Conservation (phyloP, 2,329 filamentous ascomycete genomes). For the Rutstroemia sp. region DNA sequence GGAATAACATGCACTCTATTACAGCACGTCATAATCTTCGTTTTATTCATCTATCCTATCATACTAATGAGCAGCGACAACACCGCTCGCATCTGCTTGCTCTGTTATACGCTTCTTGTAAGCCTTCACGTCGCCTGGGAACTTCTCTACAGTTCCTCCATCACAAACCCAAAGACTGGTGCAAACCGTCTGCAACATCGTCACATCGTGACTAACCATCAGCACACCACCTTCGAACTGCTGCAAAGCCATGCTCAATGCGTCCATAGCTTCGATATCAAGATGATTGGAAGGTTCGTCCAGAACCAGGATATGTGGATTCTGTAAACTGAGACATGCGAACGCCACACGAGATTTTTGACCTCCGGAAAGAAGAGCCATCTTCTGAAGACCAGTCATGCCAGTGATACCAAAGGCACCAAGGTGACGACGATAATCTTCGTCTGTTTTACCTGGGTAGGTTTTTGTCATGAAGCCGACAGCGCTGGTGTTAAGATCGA, state of each 20-base stretch:
- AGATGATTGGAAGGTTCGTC: conserved; percentile 98
- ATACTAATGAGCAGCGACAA: conserved; percentile 40
- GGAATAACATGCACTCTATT: too few species aligned
- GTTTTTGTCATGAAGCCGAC: conserved; percentile 94
- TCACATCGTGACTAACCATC: conserved; percentile 99
- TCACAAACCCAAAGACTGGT: conserved; percentile 96
- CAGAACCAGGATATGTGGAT: conserved; percentile 94
- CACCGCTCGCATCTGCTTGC: conserved; percentile 81
- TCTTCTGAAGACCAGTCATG: conserved; percentile 93
- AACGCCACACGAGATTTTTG: conserved; percentile 98
- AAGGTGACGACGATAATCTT: conserved; percentile 92
- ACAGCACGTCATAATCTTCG: too few species aligned
- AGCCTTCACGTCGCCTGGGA: conserved; percentile 86
- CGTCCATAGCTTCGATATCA: conserved; percentile 97
- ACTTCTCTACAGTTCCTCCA: conserved; percentile 88
- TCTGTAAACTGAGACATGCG: conserved; percentile 86
- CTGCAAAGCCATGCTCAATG: conserved; percentile 73
- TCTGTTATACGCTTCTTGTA: conserved; percentile 96
- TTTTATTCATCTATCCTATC: too few species aligned
- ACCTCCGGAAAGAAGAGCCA: conserved; percentile 88
- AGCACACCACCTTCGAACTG: conserved; percentile 90
- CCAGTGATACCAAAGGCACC: conserved; percentile 88
- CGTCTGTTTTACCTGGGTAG: conserved; percentile 85
- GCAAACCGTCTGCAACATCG: conserved; percentile 95
- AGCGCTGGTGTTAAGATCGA: conserved; percentile 81